Conservation (phyloP, 768 basidiomycete species). For the Sistotremastrum suecicum region DNA sequence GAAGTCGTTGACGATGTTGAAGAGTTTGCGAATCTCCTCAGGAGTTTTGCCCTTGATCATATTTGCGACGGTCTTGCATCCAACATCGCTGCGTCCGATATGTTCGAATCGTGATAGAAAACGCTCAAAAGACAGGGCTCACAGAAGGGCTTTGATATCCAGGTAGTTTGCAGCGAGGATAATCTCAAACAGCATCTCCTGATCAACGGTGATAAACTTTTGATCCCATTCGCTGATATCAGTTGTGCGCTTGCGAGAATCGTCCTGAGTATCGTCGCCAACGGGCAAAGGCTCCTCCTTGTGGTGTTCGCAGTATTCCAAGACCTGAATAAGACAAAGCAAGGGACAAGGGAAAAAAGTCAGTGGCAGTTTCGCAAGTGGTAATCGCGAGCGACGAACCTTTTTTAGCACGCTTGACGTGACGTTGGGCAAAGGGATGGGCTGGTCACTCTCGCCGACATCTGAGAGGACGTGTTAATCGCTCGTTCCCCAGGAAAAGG, state of each 20-base stretch:
- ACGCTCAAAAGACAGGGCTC: constrained; percentile 18
- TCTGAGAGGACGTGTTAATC: constrained; percentile 31
- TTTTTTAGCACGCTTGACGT: constrained; percentile 88
- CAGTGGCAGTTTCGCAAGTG: neutral
- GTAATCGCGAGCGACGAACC: constrained; percentile 28
- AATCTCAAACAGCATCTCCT: constrained; percentile 99
- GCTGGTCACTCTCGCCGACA: constrained; percentile 86
- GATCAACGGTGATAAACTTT: constrained; percentile 96
- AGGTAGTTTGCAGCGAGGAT: constrained; percentile 99
- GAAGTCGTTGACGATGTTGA: constrained; percentile 97
- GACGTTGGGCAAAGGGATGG: constrained; percentile 90
- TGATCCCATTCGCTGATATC: constrained; percentile 99
- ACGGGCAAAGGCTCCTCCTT: constrained; percentile 91
- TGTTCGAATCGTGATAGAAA: constrained; percentile 4
- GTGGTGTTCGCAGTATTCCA: constrained; percentile 99
- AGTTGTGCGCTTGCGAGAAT: constrained; percentile 93
- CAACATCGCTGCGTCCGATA: constrained; percentile 56
- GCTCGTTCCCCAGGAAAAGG: neutral
- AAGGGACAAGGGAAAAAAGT: neutral
- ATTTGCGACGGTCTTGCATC: constrained; percentile 98
- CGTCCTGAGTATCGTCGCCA: constrained; percentile 76
- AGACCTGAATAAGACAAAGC: constrained; percentile 39
- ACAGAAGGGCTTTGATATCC: constrained; percentile 98
- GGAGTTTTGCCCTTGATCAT: constrained; percentile 99
- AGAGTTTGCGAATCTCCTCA: constrained; percentile 96